Conservation (phyloP, 1,284 basidiomycete genomes). For the Cryptococcus hybrid region DNA sequence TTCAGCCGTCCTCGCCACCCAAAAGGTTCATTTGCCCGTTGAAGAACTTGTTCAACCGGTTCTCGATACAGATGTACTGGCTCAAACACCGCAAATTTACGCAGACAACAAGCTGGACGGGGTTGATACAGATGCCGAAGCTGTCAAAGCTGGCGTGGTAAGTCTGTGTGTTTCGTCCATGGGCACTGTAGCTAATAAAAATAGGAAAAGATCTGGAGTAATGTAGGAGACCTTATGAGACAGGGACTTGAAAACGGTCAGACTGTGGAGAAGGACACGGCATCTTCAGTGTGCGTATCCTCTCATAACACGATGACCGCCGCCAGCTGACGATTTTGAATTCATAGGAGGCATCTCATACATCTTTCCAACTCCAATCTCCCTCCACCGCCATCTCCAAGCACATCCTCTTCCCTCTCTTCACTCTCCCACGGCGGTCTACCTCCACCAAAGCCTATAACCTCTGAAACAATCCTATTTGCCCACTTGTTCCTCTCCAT, state of each 20-base stretch:
- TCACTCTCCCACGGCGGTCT: background rate
- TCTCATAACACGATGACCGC: background rate
- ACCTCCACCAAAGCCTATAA: constrained; percentile 23
- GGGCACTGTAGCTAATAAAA: background rate
- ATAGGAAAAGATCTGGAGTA: constrained; percentile 37
- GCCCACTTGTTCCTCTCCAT: constrained; percentile 35
- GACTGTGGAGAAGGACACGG: constrained; percentile 9
- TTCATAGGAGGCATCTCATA: constrained; percentile 29
- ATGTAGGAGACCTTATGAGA: constrained; percentile 31
- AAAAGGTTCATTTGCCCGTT: no score
- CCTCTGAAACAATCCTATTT: constrained; percentile 34
- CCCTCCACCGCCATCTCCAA: constrained; percentile 30
- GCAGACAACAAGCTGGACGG: no score
- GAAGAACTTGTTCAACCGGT: no score
- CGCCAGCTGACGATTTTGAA: no score
- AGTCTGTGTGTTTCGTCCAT: constrained; percentile 13
- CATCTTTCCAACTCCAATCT: constrained; percentile 31
- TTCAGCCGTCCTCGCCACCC: no score
- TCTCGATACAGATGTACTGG: no score
- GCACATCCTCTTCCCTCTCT: constrained; percentile 25
- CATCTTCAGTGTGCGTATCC: constrained; percentile 31
- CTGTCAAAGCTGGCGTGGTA: constrained; percentile 30
- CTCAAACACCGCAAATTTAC: no score
- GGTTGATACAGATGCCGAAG: constrained; percentile 16
- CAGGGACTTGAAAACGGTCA: constrained; percentile 23